phyloP scores from a whole-genome alignment of 2,329 filamentous ascomycete species.

The Byssochlamys sp. region DNA sequence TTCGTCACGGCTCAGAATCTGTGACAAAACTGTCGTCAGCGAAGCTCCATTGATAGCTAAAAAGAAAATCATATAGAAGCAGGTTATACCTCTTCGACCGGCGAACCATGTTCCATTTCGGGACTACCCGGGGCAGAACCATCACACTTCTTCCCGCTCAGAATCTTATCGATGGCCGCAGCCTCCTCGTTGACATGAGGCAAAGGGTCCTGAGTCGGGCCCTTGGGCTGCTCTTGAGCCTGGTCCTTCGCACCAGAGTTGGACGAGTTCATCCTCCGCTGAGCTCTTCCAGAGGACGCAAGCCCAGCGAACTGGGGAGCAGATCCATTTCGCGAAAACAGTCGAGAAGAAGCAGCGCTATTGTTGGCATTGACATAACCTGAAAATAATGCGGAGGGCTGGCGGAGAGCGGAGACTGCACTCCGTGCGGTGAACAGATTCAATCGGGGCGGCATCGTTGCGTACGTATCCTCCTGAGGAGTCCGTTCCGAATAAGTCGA shows the following conservation, averaged over 20 bases:
- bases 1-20: slow-evolving; percentile 57
- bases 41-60: neutral
- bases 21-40: slow-evolving; percentile 2
- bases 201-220: slow-evolving; percentile 44
- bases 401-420: slow-evolving; percentile 23
- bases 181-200: slow-evolving; percentile 59
- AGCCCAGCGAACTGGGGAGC: neutral
- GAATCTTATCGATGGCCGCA: slow-evolving; percentile 49
- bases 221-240: slow-evolving; percentile 21
- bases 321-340: neutral
- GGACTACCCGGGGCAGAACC: slow-evolving; percentile 38
- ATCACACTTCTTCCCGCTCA: slow-evolving; percentile 36
- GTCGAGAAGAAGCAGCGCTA: slow-evolving; percentile 9
- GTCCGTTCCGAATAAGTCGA: neutral
- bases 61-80: slow-evolving; percentile 1
- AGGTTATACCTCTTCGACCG: slow-evolving; percentile 51
- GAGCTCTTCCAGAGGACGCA: neutral
- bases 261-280: slow-evolving; percentile 29
- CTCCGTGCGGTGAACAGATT: slow-evolving; percentile 36
- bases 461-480: neutral
- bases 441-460: slow-evolving; percentile 47
- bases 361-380: slow-evolving; percentile 2
- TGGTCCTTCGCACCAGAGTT: slow-evolving; percentile 18
- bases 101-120: slow-evolving; percentile 56
- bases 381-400: slow-evolving; percentile 15